These are phyloP conservation scores for Coemansia sp. DNA, from an alignment of 192 early-diverging fungal genomes.

Conservation along the genomic window DNA sequence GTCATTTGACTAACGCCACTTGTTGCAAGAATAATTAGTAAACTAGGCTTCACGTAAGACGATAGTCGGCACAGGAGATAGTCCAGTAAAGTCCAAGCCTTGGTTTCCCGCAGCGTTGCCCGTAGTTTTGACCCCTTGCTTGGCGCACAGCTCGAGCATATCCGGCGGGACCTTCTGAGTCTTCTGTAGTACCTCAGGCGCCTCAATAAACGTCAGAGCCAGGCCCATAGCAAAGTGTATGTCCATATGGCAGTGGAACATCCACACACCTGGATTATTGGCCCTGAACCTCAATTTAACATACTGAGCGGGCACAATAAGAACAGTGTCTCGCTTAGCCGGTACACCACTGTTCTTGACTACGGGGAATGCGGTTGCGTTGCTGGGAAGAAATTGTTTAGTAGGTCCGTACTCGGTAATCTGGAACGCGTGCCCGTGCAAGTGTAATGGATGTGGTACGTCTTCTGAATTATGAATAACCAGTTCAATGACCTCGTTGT, in stretches of 20 bases:
- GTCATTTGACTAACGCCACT: not conserved
- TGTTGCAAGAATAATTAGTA: not conserved
- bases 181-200: conserved; percentile 63
- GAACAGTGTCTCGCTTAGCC: conserved; percentile 67
- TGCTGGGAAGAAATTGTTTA: conserved; percentile 40
- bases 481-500: conserved; percentile 69
- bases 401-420: conserved; percentile 60
- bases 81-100: conserved; percentile 66
- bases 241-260: conserved; percentile 77
- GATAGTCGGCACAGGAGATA: conserved; percentile 40
- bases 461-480: conserved; percentile 70
- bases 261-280: conserved; percentile 84
- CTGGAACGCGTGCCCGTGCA: conserved; percentile 87
- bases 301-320: conserved; percentile 60
- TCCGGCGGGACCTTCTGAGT: conserved; percentile 55
- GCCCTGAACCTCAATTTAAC: conserved; percentile 70
- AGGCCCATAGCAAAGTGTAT: conserved; percentile 69
- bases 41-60: not conserved
- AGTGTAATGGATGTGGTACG: conserved; percentile 73
- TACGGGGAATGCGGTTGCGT: conserved; percentile 18
- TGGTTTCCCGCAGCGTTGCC: conserved; percentile 80
- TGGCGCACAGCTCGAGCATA: conserved; percentile 62
- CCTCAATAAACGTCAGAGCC: conserved; percentile 71
- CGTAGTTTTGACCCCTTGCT: conserved; percentile 54
- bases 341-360: conserved; percentile 12